Evolutionary conservation across 192 early-diverging fungal genomes (phyloP), one percentile per base, ranked within the genome.

Genomic region (Neocallimastix lanati): DNA sequence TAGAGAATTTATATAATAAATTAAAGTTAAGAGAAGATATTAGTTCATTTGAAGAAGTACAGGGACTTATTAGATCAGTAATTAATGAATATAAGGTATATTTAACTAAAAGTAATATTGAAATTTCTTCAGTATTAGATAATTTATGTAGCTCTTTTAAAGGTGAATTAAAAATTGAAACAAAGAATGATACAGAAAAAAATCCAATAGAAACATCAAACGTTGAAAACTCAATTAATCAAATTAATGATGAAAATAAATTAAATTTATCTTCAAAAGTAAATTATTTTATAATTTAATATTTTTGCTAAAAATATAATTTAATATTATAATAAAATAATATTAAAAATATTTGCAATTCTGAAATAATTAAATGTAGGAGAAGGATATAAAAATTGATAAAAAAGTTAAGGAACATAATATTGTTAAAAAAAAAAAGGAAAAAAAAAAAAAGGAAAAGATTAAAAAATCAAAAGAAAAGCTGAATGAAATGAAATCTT

Each of bases 371-470:
- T n/a, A n/a, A n/a, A n/a, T 37, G 1, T 37, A 37, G 36, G 36
- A 37, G 6, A 21, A 50, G 2, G 18, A 50, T 21, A 21, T 21
- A 67, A 7, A 67, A n/a, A 25, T 21, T 9, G n/a, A n/a, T n/a
- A n/a, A n/a, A n/a, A n/a, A n/a, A n/a, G n/a, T n/a, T n/a, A n/a
- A n/a, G n/a, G n/a, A n/a, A n/a, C n/a, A n/a, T n/a, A 67, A 67
- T 25, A 18, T 21, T 21, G 25, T 5, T 1, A 67, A 67, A 9
- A 16, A 67, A n/a, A n/a, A n/a, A n/a, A 6, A n/a, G 7, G 9
- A 4, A 67, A 16, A 67, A 27, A n/a, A 67, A 67, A 11, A 67
- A n/a, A 25, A 67, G 21, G 76, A 85, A 82, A 79, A 91, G 58
- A 50, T 87, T 77, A 78, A 18, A 79, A 79, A 76, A 7, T 28